Base-by-base conservation (phyloP, 768 basidiomycete genomes). In the Neoboletus magnificus region DNA sequence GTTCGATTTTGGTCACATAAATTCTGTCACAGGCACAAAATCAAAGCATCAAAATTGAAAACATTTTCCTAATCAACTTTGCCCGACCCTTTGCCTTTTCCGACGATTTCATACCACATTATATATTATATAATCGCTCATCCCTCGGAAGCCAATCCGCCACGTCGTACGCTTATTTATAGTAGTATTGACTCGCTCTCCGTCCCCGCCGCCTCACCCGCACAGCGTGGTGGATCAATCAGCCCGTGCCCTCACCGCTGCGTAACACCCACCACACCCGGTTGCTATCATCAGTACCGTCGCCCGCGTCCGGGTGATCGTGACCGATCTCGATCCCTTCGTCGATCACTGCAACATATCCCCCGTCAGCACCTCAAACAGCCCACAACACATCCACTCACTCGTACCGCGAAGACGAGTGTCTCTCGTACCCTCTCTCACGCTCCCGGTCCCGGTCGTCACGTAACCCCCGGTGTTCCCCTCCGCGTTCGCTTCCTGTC, bases 401-500 rank as follows among this genome's bases (percentile, higher is more conserved):
- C 85, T 91, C 87, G 66, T 89, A 87, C 57, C 90, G 85, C 52
- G 85, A 82, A 50, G 81, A 77, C 60, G 79, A 73, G 71, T 87
- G 82, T 65, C 87, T 77, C 62, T 91, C 87, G 62, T 84, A 85
- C 23, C 82, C 83, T 63, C 86, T 78, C 63, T 86, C 81, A 49
- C 85, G 79, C 65, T 89, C 85, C 37, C 86, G 82, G 65, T 89
- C 84, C 58, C 85, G 78, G 54, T 76, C 83, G 50, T 85, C 84
- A 64, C 87, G 83, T 55, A 82, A 76, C 18, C 78, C 65, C 56
- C 87, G 80, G 69, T 82, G 81, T 55, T 85, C 81, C 40, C 78
- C 71, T 48, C 76, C 73, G 48, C 81, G 73, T 16, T 77, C 76
- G 16, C 77, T 71, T 20, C 73, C 68, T 8, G 76, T 62, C 20